Conservation (phyloP, 257 asterid genomes). For the Solanum tarijense region DNA sequence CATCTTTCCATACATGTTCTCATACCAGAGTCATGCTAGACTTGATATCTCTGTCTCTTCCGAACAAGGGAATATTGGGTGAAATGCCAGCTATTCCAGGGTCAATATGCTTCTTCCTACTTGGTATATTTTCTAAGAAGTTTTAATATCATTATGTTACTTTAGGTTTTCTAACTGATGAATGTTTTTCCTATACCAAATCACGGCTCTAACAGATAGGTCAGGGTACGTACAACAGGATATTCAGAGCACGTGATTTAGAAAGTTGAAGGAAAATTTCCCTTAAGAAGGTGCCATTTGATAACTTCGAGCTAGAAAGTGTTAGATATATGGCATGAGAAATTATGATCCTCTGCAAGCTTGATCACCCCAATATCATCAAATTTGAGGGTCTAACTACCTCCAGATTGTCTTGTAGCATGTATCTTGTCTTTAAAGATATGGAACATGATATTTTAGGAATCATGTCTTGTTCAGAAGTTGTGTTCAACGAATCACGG, state of each 20-base stretch:
- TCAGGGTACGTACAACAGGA: slow-evolving; percentile 58
- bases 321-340: slow-evolving; percentile 96
- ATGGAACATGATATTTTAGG: slow-evolving; percentile 95
- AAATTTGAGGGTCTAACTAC: slow-evolving; percentile 75
- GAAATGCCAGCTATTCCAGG: neutral
- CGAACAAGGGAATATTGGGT: too few relatives aligned
- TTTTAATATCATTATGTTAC: neutral
- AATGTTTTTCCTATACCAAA: neutral
- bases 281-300: slow-evolving; percentile 81
- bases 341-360: slow-evolving; percentile 69
- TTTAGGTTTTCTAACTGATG: neutral
- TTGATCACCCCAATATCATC: slow-evolving; percentile 81
- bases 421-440: slow-evolving; percentile 81
- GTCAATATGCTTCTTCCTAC: neutral
- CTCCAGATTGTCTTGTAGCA: slow-evolving; percentile 73
- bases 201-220: too few relatives aligned
- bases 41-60: too few relatives aligned
- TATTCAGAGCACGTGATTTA: slow-evolving; percentile 82
- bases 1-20: too few relatives aligned
- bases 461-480: slow-evolving; percentile 59
- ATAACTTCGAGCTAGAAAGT: slow-evolving; percentile 86
- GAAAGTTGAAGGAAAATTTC: slow-evolving; percentile 66
- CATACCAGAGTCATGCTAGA: too few relatives aligned
- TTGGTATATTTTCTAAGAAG: neutral
- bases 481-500: slow-evolving; percentile 72